phyloP scores from a whole-genome alignment of 2,329 filamentous ascomycete species.

The Sclerotinia sclerotiorum region DNA sequence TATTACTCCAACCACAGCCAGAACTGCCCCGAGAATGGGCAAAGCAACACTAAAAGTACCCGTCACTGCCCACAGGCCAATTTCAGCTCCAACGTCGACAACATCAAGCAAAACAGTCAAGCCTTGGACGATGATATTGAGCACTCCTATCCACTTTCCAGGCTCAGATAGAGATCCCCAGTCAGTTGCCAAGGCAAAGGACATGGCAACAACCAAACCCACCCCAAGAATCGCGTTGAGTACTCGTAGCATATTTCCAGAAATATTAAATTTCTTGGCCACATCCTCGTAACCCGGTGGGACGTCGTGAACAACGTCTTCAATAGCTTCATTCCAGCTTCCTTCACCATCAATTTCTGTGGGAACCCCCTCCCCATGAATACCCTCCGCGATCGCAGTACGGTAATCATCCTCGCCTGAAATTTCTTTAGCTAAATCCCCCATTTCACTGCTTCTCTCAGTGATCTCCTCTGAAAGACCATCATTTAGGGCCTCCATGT shows the following conservation, averaged over 20 bases:
- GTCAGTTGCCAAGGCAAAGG: background rate
- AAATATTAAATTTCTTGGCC: background rate
- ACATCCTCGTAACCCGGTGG: background rate
- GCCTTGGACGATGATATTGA: background rate
- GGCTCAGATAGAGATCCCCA: background rate
- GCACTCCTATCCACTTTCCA: background rate
- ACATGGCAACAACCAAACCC: background rate
- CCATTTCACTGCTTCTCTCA: background rate
- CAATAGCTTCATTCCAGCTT: background rate
- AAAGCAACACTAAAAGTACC: constrained; percentile 3
- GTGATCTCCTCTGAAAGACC: background rate
- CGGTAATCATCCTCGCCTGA: background rate
- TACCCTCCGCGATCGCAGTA: background rate
- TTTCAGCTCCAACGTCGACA: background rate
- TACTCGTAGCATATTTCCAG: background rate
- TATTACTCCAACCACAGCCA: background rate
- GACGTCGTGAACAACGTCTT: background rate
- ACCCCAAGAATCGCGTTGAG: background rate
- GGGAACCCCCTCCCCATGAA: background rate
- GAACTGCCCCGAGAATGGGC: background rate
- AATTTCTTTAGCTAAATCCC: background rate
- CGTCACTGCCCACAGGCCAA: background rate
- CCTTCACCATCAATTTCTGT: background rate
- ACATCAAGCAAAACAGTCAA: background rate
- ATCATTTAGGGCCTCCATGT: background rate